Conservation (phyloP, 192 early-diverging fungal species). For the Phlyctochytrium planicorne region DNA sequence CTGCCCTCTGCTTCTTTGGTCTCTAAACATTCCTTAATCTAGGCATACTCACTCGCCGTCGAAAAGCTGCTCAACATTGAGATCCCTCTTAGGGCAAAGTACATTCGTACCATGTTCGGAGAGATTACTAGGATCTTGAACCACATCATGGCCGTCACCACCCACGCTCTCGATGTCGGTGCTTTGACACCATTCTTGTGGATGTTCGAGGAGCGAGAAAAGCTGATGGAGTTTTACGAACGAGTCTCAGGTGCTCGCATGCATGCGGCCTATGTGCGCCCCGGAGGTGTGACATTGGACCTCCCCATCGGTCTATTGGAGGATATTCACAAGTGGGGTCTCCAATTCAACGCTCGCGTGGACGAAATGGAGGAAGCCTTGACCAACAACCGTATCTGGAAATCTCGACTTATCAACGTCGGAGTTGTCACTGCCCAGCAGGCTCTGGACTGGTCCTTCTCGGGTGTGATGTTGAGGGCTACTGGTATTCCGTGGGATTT, state of each 20-base stretch:
- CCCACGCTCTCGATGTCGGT: slow-evolving; percentile 97
- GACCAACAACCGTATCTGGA: slow-evolving; percentile 94
- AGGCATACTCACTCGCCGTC: slow-evolving; percentile 94
- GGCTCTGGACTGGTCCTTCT: slow-evolving; percentile 89
- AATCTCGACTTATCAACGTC: slow-evolving; percentile 79
- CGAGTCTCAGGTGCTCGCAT: slow-evolving; percentile 97
- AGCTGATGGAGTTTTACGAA: slow-evolving; percentile 99
- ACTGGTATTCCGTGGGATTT: slow-evolving; percentile 93
- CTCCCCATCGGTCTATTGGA: slow-evolving; percentile 90
- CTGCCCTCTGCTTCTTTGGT: too few species aligned
- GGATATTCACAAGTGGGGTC: slow-evolving; percentile 95
- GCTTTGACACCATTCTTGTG: slow-evolving; percentile 98
- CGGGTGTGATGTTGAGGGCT: slow-evolving; percentile 94
- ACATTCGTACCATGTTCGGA: slow-evolving; percentile 95
- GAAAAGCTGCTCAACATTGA: slow-evolving; percentile 99
- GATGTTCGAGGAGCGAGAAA: slow-evolving; percentile 99
- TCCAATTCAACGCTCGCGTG: slow-evolving; percentile 82
- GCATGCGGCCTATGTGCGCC: slow-evolving; percentile 96
- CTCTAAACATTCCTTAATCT: slow-evolving; percentile 31
- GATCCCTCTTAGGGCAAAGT: slow-evolving; percentile 85
- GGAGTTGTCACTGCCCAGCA: slow-evolving; percentile 85
- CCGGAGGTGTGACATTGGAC: slow-evolving; percentile 92
- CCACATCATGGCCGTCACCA: slow-evolving; percentile 97
- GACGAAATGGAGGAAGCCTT: slow-evolving; percentile 95
- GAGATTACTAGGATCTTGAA: slow-evolving; percentile 97